Percentiles rank a stretch among this genome's conserved stretches.
phyloP scores from a whole-genome alignment of 179 eudicot species.

The Patellifolia procumbens region DNA sequence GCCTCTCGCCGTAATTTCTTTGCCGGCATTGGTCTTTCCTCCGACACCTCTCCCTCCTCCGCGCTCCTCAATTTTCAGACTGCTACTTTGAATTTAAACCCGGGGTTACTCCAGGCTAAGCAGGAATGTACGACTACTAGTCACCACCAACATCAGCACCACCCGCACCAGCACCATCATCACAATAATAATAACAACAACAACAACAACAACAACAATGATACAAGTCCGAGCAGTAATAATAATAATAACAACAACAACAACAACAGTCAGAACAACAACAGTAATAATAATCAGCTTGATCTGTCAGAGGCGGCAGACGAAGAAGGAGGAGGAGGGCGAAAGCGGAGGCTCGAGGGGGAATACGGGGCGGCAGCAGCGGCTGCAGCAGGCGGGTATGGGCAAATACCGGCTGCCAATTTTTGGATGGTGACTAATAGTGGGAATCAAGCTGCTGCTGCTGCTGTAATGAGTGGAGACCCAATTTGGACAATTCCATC shows the following conservation, averaged over 20 bases:
- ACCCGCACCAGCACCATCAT: background rate
- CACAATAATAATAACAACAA: constrained; percentile 5
- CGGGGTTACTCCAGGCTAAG: constrained; percentile 34
- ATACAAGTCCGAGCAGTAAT: constrained; percentile 2
- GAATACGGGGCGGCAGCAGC: constrained; percentile 25
- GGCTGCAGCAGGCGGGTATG: constrained; percentile 29
- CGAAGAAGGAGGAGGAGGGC: constrained; percentile 29
- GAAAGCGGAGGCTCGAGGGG: constrained; percentile 39
- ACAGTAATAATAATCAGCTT: constrained; percentile 8
- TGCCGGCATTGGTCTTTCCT: constrained; percentile 33
- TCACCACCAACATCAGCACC: background rate
- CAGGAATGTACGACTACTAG: constrained; percentile 19
- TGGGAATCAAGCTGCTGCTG: constrained; percentile 23
- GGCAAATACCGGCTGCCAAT: constrained; percentile 39
- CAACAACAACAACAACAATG: constrained; percentile 13
- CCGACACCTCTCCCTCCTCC: constrained; percentile 28
- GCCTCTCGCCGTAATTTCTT: constrained; percentile 37
- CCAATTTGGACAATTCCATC: constrained; percentile 48
- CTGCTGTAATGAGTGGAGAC: constrained; percentile 33
- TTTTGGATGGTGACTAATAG: constrained; percentile 49
- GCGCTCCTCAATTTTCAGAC: constrained; percentile 45
- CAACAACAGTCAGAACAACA: constrained; percentile 14
- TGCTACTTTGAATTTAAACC: constrained; percentile 31
- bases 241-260: background rate
- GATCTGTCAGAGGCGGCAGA: constrained; percentile 16